These are phyloP conservation scores for Ascocoryne sarcoides DNA, from an alignment of 2,329 filamentous ascomycete genomes.

Conservation along the genomic window DNA sequence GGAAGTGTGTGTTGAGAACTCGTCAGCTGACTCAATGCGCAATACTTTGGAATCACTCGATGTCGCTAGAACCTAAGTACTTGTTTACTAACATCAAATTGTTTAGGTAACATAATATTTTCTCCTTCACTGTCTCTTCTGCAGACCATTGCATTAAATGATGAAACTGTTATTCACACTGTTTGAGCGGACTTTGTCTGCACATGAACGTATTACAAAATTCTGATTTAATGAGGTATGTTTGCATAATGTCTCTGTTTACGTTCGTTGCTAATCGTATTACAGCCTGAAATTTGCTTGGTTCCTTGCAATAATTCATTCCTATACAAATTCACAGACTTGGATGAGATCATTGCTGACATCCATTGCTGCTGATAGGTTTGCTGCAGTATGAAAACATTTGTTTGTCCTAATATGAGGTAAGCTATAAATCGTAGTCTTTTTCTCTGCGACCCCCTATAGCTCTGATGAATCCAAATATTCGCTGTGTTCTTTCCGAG, in stretches of 20 bases:
- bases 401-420: constrained; percentile 6
- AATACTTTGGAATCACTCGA: constrained; percentile 12
- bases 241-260: not conserved
- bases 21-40: constrained; percentile 32
- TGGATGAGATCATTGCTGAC: constrained; percentile 16
- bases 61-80: constrained; percentile 1
- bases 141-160: constrained; percentile 27
- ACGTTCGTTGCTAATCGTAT: constrained; percentile 10
- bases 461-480: constrained; percentile 30
- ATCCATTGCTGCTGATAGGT: constrained; percentile 12
- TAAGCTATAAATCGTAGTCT: constrained; percentile 6
- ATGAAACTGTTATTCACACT: constrained; percentile 36
- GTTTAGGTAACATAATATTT: constrained; percentile 6
- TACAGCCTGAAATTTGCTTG: constrained; percentile 28
- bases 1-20: constrained; percentile 36
- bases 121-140: not conserved
- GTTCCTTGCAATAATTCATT: constrained; percentile 16
- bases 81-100: constrained; percentile 3
- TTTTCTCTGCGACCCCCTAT: no score
- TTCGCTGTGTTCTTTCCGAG: constrained; percentile 30
- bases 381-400: not conserved
- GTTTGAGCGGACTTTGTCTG: constrained; percentile 31
- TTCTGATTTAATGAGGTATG: constrained; percentile 36
- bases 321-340: constrained; percentile 2
- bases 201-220: constrained; percentile 32